Evolutionary conservation across 345 rosid genomes (phyloP).

Genomic region (Syzygium jambos): DNA sequence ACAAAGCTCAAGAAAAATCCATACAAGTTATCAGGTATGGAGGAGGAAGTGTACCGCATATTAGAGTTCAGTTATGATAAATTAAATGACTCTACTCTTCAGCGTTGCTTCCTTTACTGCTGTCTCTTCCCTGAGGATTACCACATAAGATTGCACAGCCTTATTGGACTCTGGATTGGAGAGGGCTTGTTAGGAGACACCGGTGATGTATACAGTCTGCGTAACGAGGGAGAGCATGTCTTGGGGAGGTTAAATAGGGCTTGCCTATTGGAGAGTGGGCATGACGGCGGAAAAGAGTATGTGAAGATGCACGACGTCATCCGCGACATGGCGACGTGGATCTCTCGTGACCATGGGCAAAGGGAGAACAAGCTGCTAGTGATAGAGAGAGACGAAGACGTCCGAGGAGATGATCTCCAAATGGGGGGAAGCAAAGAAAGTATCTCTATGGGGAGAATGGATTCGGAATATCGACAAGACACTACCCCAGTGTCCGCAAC

Average conservation of each 20-base stretch:
- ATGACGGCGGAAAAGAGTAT: background rate
- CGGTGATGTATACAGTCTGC: background rate
- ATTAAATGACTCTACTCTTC: background rate
- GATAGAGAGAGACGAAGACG: background rate
- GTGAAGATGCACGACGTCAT: slow-evolving; percentile 18
- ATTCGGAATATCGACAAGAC: rapidly evolving
- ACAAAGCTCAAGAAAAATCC: background rate
- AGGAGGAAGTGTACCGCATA: background rate
- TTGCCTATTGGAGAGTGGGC: slow-evolving; percentile 3
- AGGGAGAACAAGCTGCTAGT: background rate
- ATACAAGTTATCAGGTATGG: background rate
- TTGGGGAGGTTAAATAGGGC: slow-evolving; percentile 7
- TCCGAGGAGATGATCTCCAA: background rate
- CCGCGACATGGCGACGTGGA: slow-evolving; percentile 14
- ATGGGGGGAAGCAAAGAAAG: background rate
- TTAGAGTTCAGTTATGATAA: slow-evolving; percentile 13
- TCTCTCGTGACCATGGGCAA: background rate
- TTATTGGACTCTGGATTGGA: slow-evolving; percentile 12
- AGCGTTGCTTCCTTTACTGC: slow-evolving; percentile 9
- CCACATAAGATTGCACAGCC: background rate
- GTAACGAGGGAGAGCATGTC: background rate
- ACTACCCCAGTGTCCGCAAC: rapidly evolving
- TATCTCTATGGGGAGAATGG: background rate
- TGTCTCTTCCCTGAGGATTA: slow-evolving; percentile 9
- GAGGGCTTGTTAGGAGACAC: slow-evolving; percentile 10